Conservation (phyloP, 2,329 filamentous ascomycete genomes). For the Apiospora saccharicola region DNA sequence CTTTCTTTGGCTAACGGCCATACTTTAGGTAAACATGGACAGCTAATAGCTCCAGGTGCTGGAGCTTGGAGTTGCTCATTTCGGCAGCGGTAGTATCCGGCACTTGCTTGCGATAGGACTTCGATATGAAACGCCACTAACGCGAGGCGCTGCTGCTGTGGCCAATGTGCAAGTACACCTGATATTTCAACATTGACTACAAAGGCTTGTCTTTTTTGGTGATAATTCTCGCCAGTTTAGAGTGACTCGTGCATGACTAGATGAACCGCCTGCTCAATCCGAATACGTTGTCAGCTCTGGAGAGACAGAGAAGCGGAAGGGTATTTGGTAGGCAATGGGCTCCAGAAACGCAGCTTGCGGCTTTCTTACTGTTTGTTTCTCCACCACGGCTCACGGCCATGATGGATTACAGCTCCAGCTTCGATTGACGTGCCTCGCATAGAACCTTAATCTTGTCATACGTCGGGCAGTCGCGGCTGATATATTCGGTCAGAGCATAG, state of each 20-base stretch:
- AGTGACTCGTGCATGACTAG: no score
- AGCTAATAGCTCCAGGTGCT: not conserved
- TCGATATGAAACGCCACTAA: slow-evolving; percentile 11
- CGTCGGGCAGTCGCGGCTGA: slow-evolving; percentile 12
- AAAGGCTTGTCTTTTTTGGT: not conserved
- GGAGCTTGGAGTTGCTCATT: slow-evolving; percentile 8
- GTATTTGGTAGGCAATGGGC: not conserved
- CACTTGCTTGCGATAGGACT: slow-evolving; percentile 23
- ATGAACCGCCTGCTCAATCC: no score
- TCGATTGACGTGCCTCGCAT: not conserved
- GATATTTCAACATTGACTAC: not conserved
- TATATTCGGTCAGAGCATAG: not conserved
- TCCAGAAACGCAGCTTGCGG: not conserved
- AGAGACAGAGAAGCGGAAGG: no score
- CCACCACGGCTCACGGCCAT: not conserved
- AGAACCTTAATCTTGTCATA: not conserved
- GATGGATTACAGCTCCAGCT: not conserved
- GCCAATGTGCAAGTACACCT: no score
- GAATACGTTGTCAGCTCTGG: no score
- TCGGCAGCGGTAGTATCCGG: slow-evolving; percentile 25
- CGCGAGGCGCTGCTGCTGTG: not conserved
- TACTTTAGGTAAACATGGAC: not conserved
- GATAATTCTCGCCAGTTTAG: no score
- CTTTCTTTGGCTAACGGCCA: not conserved
- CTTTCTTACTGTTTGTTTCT: not conserved